Conservation (phyloP, 2,329 filamentous ascomycete species). For the Colletotrichum cuscutae region DNA sequence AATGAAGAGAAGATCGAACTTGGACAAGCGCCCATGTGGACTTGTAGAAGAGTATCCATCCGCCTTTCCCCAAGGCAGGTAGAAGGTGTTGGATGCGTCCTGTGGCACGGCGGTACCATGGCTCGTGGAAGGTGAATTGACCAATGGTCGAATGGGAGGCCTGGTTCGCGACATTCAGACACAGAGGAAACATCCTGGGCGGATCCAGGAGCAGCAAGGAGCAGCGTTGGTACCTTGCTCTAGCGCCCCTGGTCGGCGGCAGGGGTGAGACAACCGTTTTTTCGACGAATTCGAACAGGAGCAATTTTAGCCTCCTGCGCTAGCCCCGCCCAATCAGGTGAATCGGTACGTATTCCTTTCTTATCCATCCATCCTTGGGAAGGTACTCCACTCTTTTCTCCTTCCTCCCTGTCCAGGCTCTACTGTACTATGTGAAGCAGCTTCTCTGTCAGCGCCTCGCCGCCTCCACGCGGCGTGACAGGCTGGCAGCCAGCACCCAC, state of each 20-base stretch:
- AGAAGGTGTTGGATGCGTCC: not conserved
- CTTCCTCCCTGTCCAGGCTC: not conserved
- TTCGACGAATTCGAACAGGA: slow-evolving; percentile 24
- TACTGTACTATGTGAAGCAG: not conserved
- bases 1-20: not conserved
- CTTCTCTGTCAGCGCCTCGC: not conserved
- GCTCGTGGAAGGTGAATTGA: not conserved
- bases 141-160: not conserved
- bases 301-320: slow-evolving; percentile 21
- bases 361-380: too few relatives aligned
- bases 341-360: not conserved
- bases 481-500: not conserved
- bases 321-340: slow-evolving; percentile 12
- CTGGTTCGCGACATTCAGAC: not conserved
- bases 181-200: not conserved
- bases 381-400: not conserved
- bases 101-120: too few relatives aligned
- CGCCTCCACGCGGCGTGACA: too few relatives aligned
- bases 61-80: not conserved
- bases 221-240: slow-evolving; percentile 24
- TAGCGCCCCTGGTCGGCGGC: slow-evolving; percentile 17
- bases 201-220: not conserved
- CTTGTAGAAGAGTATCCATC: not conserved
- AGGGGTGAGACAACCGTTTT: slow-evolving; percentile 34
- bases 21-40: not conserved